Evolutionary conservation across 2,329 filamentous ascomycete genomes (phyloP), one percentile per base, ranked within the genome.

Genomic region (Sporothrix globosa): DNA sequence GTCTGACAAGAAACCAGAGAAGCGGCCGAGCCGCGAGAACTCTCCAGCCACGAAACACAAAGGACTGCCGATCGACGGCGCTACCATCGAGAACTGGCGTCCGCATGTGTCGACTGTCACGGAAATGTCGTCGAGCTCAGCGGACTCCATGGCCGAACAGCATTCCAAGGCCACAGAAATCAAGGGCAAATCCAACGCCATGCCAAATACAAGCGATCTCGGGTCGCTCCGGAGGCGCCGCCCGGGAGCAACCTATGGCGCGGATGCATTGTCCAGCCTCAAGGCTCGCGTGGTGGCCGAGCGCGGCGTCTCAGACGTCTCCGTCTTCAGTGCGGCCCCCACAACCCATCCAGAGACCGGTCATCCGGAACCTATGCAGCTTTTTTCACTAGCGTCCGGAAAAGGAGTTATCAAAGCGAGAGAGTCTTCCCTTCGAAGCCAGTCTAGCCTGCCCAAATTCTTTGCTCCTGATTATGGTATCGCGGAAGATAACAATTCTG

Each of bases 51-150:
- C 34, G 46, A 66, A 66, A 27, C 63, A 66, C 46, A 50, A 50
- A 27, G 30, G 19, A 3, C 24, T 53, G 27, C 19, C 46, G 27
- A 21, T 27, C 39, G 44, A 52, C 27, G 19, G 19, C 6, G 48
- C 27, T 27, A 13, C 63, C 19, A 52, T 39, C 10, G 63, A 66
- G n/a, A 66, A 66, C 46, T 66, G 63, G 63, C 63, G 63, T 21
- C 63, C 63, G 4, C 46, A 52, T 50, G 63, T 66, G 11, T 66
- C 63, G 27, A 66, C 63, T 4, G 46, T 66, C 63, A 21, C 46
- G 2, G 63, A 66, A 39, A 66, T 53, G 63, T 66, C 63, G 44
- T 52, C 63, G 7, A 24, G 27, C 27, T 66, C 63, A 27, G 21
- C 63, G 10, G 46, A 52, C 19, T 66, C 63, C 19, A 21, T 50